Percentiles rank a stretch among this genome's conserved stretches.
Conservation (phyloP, 305 asterid species). For the Plantago coronopus region DNA sequence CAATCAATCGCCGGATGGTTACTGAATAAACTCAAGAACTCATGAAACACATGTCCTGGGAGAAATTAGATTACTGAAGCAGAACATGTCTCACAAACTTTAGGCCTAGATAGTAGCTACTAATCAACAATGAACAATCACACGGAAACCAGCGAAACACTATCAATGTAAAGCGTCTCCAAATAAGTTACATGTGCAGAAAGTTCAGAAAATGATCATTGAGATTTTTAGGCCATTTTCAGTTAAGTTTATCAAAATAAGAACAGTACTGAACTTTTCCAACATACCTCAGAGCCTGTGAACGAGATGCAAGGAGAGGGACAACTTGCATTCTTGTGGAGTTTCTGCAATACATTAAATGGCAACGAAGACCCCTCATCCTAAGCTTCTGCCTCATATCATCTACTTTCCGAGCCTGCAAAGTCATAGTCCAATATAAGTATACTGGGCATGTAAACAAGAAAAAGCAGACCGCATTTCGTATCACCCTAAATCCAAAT, state of each 20-base stretch:
- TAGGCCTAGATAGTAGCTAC: background rate
- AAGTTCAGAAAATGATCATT: background rate
- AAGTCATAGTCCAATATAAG: background rate
- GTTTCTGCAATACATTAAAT: constrained; percentile 78
- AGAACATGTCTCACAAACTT: background rate
- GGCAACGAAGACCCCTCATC: constrained; percentile 91
- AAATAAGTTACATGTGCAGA: background rate
- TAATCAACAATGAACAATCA: background rate
- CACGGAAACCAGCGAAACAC: background rate
- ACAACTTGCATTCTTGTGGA: constrained; percentile 76
- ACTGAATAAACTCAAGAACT: background rate
- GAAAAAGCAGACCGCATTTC: background rate
- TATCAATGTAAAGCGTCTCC: background rate
- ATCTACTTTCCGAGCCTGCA: constrained; percentile 76
- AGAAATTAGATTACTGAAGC: background rate
- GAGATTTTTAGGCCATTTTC: background rate
- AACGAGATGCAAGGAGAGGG: constrained; percentile 84
- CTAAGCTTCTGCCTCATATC: constrained; percentile 82
- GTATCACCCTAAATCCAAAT: background rate
- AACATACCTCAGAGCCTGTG: constrained; percentile 80
- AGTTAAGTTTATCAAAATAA: background rate
- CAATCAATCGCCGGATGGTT: background rate
- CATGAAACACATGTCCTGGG: background rate
- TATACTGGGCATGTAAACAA: background rate
- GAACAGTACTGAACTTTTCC: background rate